Evolutionary conservation across 2,329 filamentous ascomycete genomes (phyloP), one percentile per base, ranked within the genome.

Genomic region (Pestalotiopsis sp.): DNA sequence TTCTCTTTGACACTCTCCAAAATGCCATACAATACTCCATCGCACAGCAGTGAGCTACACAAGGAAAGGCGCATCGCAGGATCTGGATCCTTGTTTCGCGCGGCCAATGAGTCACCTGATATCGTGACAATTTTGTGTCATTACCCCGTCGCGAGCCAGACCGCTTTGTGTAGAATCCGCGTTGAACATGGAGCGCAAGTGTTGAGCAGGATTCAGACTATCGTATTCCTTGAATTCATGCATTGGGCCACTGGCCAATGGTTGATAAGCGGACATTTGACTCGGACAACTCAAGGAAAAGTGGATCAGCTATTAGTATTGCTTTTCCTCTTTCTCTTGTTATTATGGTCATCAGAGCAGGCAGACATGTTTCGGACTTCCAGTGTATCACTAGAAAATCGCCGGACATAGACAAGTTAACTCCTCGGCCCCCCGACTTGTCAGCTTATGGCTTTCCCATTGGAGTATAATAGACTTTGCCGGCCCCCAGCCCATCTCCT

Each of bases 31-130:
- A 17, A n/a, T 20, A n/a, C 17, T n/a, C 20, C 20, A 52, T 52
- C 45, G 7, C 40, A 4, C 40, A 17, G 13, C 4, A 45, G 20
- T 49, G 45, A 1, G n/a, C 45, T 20, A 52, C 17, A 7, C 45
- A 9, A 36, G 2, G 31, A 36, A 36, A 36, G 6, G 45, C n/a
- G n/a, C 41, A 49, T 14, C 13, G 45, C 7, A 52, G 45, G 45
- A 52, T 52, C 20, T 9, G 45, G 17, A n/a, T 2, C 45, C 45
- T 9, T 52, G 45, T n/a, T 1, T 52, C n/a, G 45, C 12, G 17
- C 17, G n/a, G 45, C n/a, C 45, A 52, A 23, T 66, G 63, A 66
- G 63, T 66, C 63, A 66, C 63, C 63, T 66, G 63, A 66, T 66
- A 66, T 14, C 49, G 63, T 45, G 63, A 27, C 63, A 65, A 14